A percentile compares a stretch with the other conserved stretches of the same genome.
These are phyloP conservation scores for Globisporangium recalcitrans DNA, from an alignment of 352 stramenopile genomes.

Conservation along the genomic window DNA sequence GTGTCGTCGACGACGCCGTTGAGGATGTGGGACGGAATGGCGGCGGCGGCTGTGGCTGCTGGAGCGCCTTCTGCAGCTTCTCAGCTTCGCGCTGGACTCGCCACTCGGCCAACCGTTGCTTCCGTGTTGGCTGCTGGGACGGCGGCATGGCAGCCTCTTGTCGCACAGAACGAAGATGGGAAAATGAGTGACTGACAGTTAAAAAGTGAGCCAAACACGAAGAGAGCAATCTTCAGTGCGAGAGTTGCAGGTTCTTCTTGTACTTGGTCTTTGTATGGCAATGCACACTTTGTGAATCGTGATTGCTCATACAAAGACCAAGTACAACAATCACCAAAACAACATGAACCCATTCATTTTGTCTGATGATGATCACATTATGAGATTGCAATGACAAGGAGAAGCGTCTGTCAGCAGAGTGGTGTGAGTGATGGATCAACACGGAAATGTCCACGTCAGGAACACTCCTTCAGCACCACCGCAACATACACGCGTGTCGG, in stretches of 20 bases:
- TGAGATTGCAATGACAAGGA: neutral
- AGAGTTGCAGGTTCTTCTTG: no score
- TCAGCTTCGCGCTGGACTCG: constrained; percentile 12
- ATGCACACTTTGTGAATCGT: no score
- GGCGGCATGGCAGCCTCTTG: constrained; percentile 7
- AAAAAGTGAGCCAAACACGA: constrained; percentile 4
- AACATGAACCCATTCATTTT: no score
- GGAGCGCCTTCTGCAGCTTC: constrained; percentile 4
- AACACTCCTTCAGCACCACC: neutral
- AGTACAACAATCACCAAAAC: no score
- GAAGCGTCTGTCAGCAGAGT: neutral
- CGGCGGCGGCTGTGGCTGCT: constrained; percentile 3
- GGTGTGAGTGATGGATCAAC: neutral
- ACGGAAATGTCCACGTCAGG: neutral
- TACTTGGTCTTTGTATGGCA: no score
- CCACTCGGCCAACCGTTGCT: constrained; percentile 27
- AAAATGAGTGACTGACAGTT: constrained; percentile 1
- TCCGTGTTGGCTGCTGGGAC: constrained; percentile 19
- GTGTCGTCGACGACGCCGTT: neutral
- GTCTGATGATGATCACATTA: no score
- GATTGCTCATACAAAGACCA: no score
- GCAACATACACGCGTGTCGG: neutral
- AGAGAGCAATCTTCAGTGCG: no score
- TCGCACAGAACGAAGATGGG: neutral
- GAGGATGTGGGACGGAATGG: constrained; percentile 8